Evolutionary conservation across 1,284 basidiomycete species (phyloP).

Genomic region (Moniliophthora roreri): DNA sequence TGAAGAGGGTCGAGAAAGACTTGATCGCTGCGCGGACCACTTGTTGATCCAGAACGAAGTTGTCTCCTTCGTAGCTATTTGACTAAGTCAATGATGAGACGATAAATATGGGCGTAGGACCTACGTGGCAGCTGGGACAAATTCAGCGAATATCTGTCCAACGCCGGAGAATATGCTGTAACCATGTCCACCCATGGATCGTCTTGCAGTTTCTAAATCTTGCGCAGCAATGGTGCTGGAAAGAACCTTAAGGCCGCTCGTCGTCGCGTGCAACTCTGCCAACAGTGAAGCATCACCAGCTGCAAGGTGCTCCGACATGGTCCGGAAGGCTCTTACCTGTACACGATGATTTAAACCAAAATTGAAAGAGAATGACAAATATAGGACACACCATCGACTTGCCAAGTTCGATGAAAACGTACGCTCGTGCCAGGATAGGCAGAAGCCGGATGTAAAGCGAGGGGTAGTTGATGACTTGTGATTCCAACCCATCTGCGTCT

Average conservation of each 20-base stretch:
- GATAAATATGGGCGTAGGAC: conserved; percentile 15
- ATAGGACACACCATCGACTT: conserved; percentile 51
- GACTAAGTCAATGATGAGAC: neutral
- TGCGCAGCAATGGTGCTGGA: conserved; percentile 52
- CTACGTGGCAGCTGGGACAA: conserved; percentile 65
- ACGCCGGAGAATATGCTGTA: conserved; percentile 71
- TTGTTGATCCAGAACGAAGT: conserved; percentile 74
- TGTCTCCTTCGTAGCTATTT: conserved; percentile 72
- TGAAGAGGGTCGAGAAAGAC: conserved; percentile 40
- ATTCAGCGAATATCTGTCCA: conserved; percentile 63
- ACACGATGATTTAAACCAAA: neutral
- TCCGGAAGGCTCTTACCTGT: conserved; percentile 50
- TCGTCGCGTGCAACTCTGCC: conserved; percentile 71
- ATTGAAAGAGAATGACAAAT: neutral
- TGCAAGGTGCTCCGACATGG: conserved; percentile 49
- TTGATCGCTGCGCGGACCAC: conserved; percentile 72
- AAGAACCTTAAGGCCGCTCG: conserved; percentile 70
- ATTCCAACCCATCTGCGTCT: conserved; percentile 22
- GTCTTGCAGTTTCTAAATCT: conserved; percentile 67
- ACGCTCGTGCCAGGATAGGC: neutral
- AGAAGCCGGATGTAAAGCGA: neutral
- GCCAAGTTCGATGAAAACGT: conserved; percentile 68
- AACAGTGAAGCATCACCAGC: conserved; percentile 59
- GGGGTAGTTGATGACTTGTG: conserved; percentile 1
- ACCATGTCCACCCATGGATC: conserved; percentile 79